Conservation (phyloP, 305 asterid species). For the Solanum hybrid region DNA sequence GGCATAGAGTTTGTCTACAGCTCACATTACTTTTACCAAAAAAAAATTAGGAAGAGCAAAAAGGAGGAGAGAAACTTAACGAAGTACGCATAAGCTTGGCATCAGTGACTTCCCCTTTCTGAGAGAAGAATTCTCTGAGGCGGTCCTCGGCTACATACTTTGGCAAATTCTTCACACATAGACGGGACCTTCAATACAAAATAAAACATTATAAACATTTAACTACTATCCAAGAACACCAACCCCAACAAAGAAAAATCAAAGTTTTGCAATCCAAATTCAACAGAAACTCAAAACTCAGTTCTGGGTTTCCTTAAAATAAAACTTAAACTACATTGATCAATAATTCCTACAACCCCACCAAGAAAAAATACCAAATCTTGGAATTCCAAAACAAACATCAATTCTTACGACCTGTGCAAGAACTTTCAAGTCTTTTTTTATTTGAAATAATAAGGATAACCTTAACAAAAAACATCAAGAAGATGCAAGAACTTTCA, state of each 20-base stretch:
- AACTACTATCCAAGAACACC: background rate
- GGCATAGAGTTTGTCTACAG: background rate
- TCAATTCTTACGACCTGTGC: background rate
- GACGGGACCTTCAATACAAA: constrained; percentile 55
- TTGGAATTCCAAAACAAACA: background rate
- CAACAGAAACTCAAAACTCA: background rate
- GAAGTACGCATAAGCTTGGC: constrained; percentile 88
- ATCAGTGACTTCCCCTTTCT: constrained; percentile 93
- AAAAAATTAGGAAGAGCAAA: background rate
- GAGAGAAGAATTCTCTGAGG: constrained; percentile 78
- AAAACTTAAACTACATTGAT: background rate
- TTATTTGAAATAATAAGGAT: background rate
- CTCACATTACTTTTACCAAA: background rate
- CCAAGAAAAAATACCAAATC: background rate
- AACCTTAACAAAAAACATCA: background rate
- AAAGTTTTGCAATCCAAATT: background rate
- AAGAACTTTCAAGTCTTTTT: background rate
- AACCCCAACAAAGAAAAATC: background rate
- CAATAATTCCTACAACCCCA: background rate
- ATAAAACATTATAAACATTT: background rate
- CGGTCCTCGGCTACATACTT: constrained; percentile 70
- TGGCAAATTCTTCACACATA: constrained; percentile 85
- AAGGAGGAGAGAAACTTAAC: constrained; percentile 21
- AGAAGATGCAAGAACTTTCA: background rate
- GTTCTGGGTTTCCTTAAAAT: background rate